Conservation (phyloP, 2,329 filamentous ascomycete species). For the Alternaria brassicae region DNA sequence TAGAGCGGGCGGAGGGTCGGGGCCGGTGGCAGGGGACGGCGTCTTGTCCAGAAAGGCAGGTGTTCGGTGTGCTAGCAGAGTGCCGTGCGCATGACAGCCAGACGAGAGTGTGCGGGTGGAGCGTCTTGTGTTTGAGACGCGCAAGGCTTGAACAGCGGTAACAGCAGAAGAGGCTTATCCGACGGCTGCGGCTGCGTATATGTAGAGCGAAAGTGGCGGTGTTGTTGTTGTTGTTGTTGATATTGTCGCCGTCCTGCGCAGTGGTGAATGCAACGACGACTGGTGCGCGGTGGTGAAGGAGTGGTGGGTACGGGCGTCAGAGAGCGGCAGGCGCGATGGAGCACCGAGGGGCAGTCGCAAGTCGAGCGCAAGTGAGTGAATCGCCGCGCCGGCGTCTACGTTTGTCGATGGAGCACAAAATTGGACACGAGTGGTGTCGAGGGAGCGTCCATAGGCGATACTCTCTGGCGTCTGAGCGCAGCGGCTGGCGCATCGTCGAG, state of each 20-base stretch:
- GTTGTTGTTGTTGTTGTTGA: slow-evolving; percentile 5
- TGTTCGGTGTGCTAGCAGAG: slow-evolving; percentile 29
- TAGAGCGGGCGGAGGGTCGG: slow-evolving; percentile 23
- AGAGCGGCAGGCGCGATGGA: slow-evolving; percentile 35
- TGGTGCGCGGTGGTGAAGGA: slow-evolving; percentile 8
- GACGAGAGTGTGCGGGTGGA: slow-evolving; percentile 26
- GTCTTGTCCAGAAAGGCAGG: slow-evolving; percentile 18
- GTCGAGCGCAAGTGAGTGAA: slow-evolving; percentile 22
- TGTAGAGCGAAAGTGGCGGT: slow-evolving; percentile 14
- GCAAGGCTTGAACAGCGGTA: slow-evolving; percentile 36
- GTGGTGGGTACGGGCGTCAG: slow-evolving; percentile 18
- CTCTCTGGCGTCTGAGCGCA: slow-evolving; percentile 15
- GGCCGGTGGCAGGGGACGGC: slow-evolving; percentile 20
- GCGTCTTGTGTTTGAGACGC: slow-evolving; percentile 42
- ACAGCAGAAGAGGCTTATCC: slow-evolving; percentile 30
- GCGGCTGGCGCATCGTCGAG: slow-evolving; percentile 22
- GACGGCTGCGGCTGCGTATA: slow-evolving; percentile 26
- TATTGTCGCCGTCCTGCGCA: slow-evolving; percentile 16
- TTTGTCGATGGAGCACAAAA: slow-evolving; percentile 23
- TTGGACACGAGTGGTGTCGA: slow-evolving; percentile 37
- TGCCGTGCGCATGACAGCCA: slow-evolving; percentile 41
- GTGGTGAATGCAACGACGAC: slow-evolving; percentile 25
- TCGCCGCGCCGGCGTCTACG: slow-evolving; percentile 38
- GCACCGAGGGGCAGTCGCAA: slow-evolving; percentile 25
- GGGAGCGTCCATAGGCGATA: slow-evolving; percentile 20